Percentiles rank a stretch among this genome's conserved stretches.
phyloP scores from a whole-genome alignment of 2,329 filamentous ascomycete species.

The Ophiostoma australiae region DNA sequence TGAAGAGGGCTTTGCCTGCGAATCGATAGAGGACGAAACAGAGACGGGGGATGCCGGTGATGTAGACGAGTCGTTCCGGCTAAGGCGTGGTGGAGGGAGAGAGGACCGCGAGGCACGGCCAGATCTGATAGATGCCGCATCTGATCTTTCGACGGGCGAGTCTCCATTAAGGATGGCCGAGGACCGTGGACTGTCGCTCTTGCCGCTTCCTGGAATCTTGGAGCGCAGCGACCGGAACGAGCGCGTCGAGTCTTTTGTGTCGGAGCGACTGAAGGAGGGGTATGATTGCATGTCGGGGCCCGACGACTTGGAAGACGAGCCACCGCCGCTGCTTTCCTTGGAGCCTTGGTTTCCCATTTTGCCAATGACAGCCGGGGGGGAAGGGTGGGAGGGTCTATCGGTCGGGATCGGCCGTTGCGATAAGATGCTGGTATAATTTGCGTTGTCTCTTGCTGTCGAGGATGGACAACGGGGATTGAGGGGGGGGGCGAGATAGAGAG shows the following conservation, averaged over 20 bases:
- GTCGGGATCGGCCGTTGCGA: neutral
- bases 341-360: conserved; percentile 74
- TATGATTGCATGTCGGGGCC: conserved; percentile 69
- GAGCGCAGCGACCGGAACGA: conserved; percentile 81
- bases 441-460: neutral
- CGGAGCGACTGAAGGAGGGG: conserved; percentile 85
- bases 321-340: conserved; percentile 46
- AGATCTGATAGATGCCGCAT: conserved; percentile 70
- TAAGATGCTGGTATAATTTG: neutral
- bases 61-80: conserved; percentile 42
- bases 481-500: neutral
- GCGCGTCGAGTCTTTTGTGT: conserved; percentile 86
- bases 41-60: conserved; percentile 35
- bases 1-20: conserved; percentile 39
- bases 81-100: conserved; percentile 37
- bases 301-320: conserved; percentile 47
- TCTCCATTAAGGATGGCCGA: conserved; percentile 66
- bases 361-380: conserved; percentile 25
- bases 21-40: conserved; percentile 41
- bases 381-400: conserved; percentile 11
- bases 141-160: conserved; percentile 56
- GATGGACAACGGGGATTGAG: neutral
- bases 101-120: conserved; percentile 55
- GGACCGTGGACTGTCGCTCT: conserved; percentile 73
- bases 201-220: conserved; percentile 74